Evolutionary conservation across 2,329 filamentous ascomycete species (phyloP), one percentile per base, ranked within the genome.

Genomic region (Penicillium sp.): DNA sequence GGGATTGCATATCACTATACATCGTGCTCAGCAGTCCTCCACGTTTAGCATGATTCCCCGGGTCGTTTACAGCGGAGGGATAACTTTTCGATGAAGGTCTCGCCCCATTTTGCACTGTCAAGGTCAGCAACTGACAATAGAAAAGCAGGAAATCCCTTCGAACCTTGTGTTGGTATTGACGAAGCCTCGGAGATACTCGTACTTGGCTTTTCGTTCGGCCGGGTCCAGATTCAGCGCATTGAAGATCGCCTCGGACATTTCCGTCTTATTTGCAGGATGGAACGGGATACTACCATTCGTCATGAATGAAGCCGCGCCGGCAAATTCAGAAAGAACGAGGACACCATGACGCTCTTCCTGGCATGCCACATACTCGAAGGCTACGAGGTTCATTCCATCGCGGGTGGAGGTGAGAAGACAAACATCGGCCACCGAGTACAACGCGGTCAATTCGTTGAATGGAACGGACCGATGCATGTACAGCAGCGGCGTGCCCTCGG

Each of bases 361-460:
- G 21, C 87, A 90, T 15, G 90, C 90, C 53, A 96, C 93, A 71
- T 96, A 97, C 70, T 97, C 91, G 70, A 95, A 96, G 0, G 88
- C 91, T 19, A 97, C 91, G 13, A 97, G 79, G 68, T 97, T 97
- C 90, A 97, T 96, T 62, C 91, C 91, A 64, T 97, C 91, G 38
- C 91, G 84, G 5, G 86, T 95, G 0, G 87, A 95, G 3, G 85
- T 91, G 35, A 94, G 88, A 5, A 96, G 77, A 64, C 89, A 95
- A 43, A 87, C 85, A 64, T 95, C 90, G 2, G 87, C 88, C 17
- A 91, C 81, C 19, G 87, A 86, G 66, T 97, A 97, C 6, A 97
- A 77, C 0, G 89, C 88, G n/a, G 89, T 88, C 32, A 97, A 80
- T 70, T 96, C 90, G 52, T 94, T 87, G 61, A 96, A 95, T n/a